phyloP scores from a whole-genome alignment of 352 stramenopile genomes.

The Globisporangium barbulae region DNA sequence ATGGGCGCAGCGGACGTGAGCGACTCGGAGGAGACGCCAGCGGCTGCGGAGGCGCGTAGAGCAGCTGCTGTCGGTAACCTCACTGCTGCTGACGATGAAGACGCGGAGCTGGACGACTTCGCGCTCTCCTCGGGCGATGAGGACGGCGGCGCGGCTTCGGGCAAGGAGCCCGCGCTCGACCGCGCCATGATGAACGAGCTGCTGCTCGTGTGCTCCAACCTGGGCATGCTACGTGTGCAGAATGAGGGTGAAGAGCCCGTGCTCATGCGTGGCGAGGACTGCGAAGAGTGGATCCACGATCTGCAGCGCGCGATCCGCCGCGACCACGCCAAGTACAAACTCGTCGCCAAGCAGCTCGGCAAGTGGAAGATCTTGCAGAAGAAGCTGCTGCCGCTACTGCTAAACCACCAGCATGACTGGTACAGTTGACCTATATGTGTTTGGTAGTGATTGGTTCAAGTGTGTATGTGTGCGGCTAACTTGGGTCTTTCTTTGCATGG shows the following conservation, averaged over 20 bases:
- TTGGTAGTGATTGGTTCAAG: not conserved
- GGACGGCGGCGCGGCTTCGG: conserved; percentile 21
- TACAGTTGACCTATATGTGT: conserved; percentile 1
- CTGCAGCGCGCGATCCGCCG: conserved; percentile 77
- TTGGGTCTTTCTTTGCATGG: not conserved
- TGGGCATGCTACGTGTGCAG: conserved; percentile 72
- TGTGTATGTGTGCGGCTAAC: conserved; percentile 2
- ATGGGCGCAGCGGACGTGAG: conserved; percentile 9
- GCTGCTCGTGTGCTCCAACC: conserved; percentile 85
- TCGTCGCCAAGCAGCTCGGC: conserved; percentile 81
- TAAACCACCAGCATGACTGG: conserved; percentile 87
- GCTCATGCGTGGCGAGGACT: conserved; percentile 83
- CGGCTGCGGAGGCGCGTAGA: conserved; percentile 8
- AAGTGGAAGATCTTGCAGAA: conserved; percentile 88
- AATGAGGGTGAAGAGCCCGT: conserved; percentile 51
- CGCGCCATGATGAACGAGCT: conserved; percentile 85
- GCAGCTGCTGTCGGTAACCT: conserved; percentile 16
- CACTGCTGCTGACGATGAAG: conserved; percentile 11
- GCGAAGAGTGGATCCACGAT: conserved; percentile 82
- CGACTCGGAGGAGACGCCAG: conserved; percentile 12
- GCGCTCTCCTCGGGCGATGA: conserved; percentile 49
- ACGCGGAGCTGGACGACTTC: conserved; percentile 53
- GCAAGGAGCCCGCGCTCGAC: conserved; percentile 40
- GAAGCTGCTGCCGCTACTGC: conserved; percentile 79
- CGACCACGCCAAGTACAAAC: conserved; percentile 79